A percentile compares a stretch with the other conserved stretches of the same genome.
Evolutionary conservation across 768 basidiomycete species (phyloP).

Genomic region (Scleroderma citrinum): DNA sequence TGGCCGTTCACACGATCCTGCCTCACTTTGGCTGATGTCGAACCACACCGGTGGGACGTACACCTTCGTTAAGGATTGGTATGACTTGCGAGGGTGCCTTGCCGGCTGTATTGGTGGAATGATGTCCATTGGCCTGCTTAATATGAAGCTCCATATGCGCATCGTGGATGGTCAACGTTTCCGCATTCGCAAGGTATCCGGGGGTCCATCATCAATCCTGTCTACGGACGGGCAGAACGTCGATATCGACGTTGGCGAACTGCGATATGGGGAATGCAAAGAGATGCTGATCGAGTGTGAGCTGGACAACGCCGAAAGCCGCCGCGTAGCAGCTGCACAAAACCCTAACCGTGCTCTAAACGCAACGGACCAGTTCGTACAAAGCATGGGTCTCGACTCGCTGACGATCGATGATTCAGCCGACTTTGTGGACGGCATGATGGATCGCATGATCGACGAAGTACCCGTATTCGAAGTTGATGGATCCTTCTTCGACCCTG

Average conservation of each 20-base stretch:
- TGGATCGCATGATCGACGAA: conserved; percentile 96
- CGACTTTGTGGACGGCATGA: conserved; percentile 85
- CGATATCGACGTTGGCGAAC: conserved; percentile 90
- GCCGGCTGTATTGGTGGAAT: conserved; percentile 95
- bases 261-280: conserved; percentile 93
- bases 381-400: conserved; percentile 76
- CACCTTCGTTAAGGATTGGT: conserved; percentile 98
- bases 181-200: conserved; percentile 91
- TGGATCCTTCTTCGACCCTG: conserved; percentile 91
- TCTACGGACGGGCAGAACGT: conserved; percentile 91
- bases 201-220: conserved; percentile 81
- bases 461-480: conserved; percentile 96
- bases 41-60: conserved; percentile 97
- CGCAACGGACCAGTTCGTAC: conserved; percentile 87
- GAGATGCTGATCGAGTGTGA: conserved; percentile 95
- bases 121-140: conserved; percentile 89
- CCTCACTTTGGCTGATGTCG: conserved; percentile 97
- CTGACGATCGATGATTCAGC: conserved; percentile 61
- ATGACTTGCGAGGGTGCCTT: conserved; percentile 86
- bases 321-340: conserved; percentile 10
- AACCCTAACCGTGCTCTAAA: conserved; percentile 41
- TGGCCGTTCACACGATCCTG: conserved; percentile 94
- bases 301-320: conserved; percentile 66
- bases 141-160: conserved; percentile 94
- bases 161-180: conserved; percentile 88